phyloP scores from a whole-genome alignment of 2,329 filamentous ascomycete genomes.

The Microsporum ferrugineum region DNA sequence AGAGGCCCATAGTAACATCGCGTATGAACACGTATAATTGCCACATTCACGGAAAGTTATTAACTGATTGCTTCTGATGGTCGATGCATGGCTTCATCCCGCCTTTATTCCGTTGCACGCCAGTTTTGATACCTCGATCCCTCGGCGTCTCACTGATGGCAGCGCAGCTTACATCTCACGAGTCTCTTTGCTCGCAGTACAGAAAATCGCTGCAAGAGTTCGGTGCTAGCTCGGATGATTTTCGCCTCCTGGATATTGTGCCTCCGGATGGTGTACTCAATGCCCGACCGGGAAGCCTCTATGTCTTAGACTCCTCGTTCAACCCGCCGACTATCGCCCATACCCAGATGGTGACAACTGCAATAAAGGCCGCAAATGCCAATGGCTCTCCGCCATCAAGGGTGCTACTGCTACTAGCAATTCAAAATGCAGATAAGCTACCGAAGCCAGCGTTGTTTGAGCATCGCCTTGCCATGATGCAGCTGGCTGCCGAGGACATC shows the following conservation, averaged over 20 bases:
- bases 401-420: constrained; percentile 50
- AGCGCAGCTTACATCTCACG: constrained; percentile 10
- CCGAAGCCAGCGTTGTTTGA: constrained; percentile 39
- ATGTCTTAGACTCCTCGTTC: constrained; percentile 56
- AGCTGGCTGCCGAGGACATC: constrained; percentile 35
- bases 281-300: constrained; percentile 31
- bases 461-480: constrained; percentile 41
- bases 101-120: background rate
- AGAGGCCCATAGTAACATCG: background rate
- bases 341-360: constrained; percentile 43
- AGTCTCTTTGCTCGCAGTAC: constrained; percentile 29
- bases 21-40: background rate
- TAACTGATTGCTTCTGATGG: background rate
- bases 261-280: constrained; percentile 10
- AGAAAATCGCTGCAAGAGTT: constrained; percentile 34
- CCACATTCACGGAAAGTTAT: background rate
- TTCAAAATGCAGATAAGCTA: constrained; percentile 54
- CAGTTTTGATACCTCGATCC: background rate
- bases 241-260: constrained; percentile 25
- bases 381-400: constrained; percentile 24
- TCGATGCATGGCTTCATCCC: background rate
- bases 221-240: constrained; percentile 26
- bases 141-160: background rate
- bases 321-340: constrained; percentile 54
- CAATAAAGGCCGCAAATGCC: constrained; percentile 31